phyloP scores from a whole-genome alignment of 2,329 filamentous ascomycete genomes.

The Cyphellophora europaea region DNA sequence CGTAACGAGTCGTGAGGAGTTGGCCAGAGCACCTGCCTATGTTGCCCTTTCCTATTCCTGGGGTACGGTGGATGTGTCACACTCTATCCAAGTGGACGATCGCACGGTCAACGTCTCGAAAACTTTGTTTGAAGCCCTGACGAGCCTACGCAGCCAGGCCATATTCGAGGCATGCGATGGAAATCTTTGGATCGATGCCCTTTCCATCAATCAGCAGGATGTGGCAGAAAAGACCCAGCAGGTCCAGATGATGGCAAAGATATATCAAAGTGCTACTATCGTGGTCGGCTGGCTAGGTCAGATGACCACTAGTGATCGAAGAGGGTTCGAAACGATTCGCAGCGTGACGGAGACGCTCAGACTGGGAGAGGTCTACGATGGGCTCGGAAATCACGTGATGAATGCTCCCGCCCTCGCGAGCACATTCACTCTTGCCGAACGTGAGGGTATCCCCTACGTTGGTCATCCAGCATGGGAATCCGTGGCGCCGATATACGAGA shows the following conservation, averaged over 20 bases:
- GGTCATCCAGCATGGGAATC: not conserved
- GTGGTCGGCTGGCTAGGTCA: not conserved
- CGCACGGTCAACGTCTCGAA: not conserved
- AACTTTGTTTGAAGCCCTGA: not conserved
- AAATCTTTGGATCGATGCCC: slow-evolving; percentile 32
- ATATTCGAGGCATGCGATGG: not conserved
- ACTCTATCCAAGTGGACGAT: not conserved
- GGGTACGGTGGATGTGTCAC: not conserved
- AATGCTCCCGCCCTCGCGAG: not conserved
- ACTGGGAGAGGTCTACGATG: not conserved
- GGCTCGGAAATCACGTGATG: not conserved
- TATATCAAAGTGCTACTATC: slow-evolving; percentile 19
- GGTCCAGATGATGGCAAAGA: slow-evolving; percentile 37
- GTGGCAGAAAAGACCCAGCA: slow-evolving; percentile 32
- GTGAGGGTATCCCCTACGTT: not conserved
- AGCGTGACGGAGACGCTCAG: not conserved
- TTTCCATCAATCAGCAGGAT: slow-evolving; percentile 23
- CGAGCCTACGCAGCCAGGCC: not conserved
- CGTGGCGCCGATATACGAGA: not conserved
- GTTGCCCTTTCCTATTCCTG: not conserved
- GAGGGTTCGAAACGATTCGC: not conserved
- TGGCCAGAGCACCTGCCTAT: not conserved
- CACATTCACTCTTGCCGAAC: not conserved
- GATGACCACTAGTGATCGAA: not conserved
- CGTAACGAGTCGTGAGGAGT: not conserved